Evolutionary conservation across 495 filamentous ascomycete genomes (phyloP).

Genomic region (Poronia punctata): DNA sequence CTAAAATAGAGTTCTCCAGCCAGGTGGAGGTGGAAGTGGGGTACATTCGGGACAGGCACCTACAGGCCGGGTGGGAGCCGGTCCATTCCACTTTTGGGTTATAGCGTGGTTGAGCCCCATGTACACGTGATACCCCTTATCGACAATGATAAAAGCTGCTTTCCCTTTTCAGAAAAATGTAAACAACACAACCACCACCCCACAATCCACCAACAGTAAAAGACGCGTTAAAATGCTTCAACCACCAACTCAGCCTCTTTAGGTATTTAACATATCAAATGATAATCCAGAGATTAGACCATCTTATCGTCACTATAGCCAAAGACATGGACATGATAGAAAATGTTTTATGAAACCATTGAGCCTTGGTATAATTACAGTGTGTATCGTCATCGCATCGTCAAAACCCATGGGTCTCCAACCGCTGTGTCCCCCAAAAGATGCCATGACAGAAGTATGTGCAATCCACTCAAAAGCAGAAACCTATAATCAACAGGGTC

Average conservation of each 20-base stretch:
- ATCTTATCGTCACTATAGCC: too few relatives aligned
- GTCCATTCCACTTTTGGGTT: neutral
- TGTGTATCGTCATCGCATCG: slow-evolving; percentile 27
- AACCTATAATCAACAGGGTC: slow-evolving; percentile 5
- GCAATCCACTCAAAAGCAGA: slow-evolving; percentile 20
- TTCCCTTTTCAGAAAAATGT: slow-evolving; percentile 14
- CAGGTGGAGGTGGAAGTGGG: too few relatives aligned
- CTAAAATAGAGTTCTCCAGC: too few relatives aligned
- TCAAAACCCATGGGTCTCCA: slow-evolving; percentile 23
- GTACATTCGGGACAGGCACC: too few relatives aligned
- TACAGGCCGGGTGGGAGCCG: neutral
- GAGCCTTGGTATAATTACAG: slow-evolving; percentile 31
- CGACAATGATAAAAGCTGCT: slow-evolving; percentile 14
- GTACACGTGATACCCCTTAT: slow-evolving; percentile 22
- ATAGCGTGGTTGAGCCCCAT: slow-evolving; percentile 1
- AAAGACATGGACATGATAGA: too few relatives aligned
- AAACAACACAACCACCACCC: slow-evolving; percentile 8
- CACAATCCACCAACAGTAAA: slow-evolving; percentile 1
- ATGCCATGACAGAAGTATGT: slow-evolving; percentile 21
- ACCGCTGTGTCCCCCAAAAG: slow-evolving; percentile 12
- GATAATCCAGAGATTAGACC: too few relatives aligned
- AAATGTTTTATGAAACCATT: slow-evolving; percentile 13
- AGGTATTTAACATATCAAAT: too few relatives aligned
- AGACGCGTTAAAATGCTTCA: slow-evolving; percentile 23
- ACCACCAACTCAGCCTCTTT: too few relatives aligned